Evolutionary conservation across 2,329 filamentous ascomycete genomes (phyloP), one percentile per base, ranked within the genome.

Genomic region (Coleophoma eucalyptorum): DNA sequence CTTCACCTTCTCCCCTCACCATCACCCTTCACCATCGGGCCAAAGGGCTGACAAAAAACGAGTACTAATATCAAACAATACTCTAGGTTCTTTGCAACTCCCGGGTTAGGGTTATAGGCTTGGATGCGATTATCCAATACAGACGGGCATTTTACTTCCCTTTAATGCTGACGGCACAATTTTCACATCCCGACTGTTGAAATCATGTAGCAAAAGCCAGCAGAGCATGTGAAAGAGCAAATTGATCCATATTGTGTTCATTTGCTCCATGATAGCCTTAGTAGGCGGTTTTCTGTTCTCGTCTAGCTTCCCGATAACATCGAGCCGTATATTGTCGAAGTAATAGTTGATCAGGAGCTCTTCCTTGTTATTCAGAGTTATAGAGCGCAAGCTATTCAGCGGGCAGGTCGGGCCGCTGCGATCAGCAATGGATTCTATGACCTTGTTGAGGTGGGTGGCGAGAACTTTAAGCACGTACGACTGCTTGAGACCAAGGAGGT

Each of bases 131-230:
- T 49, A 72, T n/a, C 72, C 67, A 56, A 82, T 77, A 52, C 78
- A 82, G 10, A 82, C 77, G 0, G 78, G 78, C 69, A 82, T 70
- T 4, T 79, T 72, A 55, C 74, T 81, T 2, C 77, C 78, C 33
- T 76, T 57, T 4, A 81, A 64, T 63, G 80, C 77, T 52, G 75
- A 77, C 63, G 79, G 78, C 43, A 73, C 66, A 3, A 77, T 62
- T 61, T 80, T 77, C 11, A 76, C 68, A 50, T 82, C 79, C 52
- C 72, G 68, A 58, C 76, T 78, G 60, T 79, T 69, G 48, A 82
- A 81, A 56, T 82, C 77, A 57, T 83, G 78, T 54, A 82, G 63
- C 65, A 77, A 70, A 48, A 81, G 63, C 80, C 78, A 81, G 60
- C 77, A 81, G 20, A 81, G 68, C 79, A 81, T 82, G 21, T 78